phyloP scores from a whole-genome alignment of 768 basidiomycete genomes.

The Rhodotorula taiwanensis region DNA sequence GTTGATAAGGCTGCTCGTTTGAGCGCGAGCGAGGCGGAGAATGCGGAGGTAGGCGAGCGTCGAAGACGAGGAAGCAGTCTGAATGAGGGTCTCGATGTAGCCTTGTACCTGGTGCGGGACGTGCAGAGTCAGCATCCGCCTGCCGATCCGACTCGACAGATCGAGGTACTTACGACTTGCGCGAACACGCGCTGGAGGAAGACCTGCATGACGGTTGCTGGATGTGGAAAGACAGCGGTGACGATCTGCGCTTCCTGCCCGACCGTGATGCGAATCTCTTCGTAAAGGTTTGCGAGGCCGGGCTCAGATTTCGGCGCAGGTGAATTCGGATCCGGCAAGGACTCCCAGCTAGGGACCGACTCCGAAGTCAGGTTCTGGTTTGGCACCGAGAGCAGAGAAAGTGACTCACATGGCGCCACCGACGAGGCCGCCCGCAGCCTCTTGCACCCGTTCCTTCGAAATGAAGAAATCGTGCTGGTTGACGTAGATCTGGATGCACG shows the following conservation, averaged over 20 bases:
- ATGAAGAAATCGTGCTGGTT: conserved; percentile 99
- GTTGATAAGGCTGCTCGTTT: conserved; percentile 71
- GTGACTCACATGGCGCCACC: conserved; percentile 47
- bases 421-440: conserved; percentile 43
- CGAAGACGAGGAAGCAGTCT: conserved; percentile 64
- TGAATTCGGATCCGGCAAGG: conserved; percentile 70
- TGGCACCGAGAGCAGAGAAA: not conserved
- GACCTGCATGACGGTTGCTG: conserved; percentile 92
- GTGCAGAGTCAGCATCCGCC: not conserved
- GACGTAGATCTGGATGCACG: conserved; percentile 96
- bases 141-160: not conserved
- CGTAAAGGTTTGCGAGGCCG: conserved; percentile 69
- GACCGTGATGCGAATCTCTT: conserved; percentile 81
- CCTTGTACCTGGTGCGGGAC: conserved; percentile 61
- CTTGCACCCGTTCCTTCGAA: conserved; percentile 64
- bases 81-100: conserved; percentile 83
- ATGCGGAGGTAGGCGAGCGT: conserved; percentile 86
- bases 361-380: conserved; percentile 17
- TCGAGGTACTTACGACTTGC: conserved; percentile 48
- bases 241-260: conserved; percentile 96
- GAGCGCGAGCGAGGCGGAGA: conserved; percentile 75
- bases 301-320: conserved; percentile 69
- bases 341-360: conserved; percentile 60
- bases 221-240: conserved; percentile 96
- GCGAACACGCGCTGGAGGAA: conserved; percentile 96